Evolutionary conservation across 768 basidiomycete genomes (phyloP).

Genomic region (Podaxis rugospora): DNA sequence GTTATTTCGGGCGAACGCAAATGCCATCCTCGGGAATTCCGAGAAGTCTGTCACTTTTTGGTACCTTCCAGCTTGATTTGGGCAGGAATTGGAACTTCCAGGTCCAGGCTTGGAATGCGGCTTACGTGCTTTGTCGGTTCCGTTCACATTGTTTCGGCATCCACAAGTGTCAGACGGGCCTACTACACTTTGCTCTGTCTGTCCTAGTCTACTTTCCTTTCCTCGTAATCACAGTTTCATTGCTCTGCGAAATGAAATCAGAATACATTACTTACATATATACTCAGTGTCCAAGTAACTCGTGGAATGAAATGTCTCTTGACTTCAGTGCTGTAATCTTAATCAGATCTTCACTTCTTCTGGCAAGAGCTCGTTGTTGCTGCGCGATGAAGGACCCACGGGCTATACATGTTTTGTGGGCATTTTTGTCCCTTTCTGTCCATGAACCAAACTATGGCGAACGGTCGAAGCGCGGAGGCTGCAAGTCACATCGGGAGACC

Average conservation of each 20-base stretch:
- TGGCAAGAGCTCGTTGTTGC: neutral
- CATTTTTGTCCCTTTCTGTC: too few species aligned
- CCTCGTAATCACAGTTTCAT: neutral
- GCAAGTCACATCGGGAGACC: too few species aligned
- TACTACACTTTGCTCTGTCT: neutral
- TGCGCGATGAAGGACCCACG: neutral
- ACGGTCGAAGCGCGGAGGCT: too few species aligned
- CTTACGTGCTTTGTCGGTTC: too few species aligned
- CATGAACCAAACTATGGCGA: too few species aligned
- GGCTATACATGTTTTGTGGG: too few species aligned
- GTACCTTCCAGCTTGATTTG: neutral
- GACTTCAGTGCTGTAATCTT: neutral
- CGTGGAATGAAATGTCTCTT: neutral
- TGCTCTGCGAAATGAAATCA: constrained; percentile 1
- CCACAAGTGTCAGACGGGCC: neutral
- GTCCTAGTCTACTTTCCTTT: neutral
- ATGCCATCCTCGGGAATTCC: neutral
- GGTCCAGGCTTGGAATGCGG: neutral
- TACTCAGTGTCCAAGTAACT: neutral
- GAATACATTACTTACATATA: neutral
- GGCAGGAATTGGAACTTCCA: neutral
- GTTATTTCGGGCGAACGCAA: neutral
- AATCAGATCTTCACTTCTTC: neutral
- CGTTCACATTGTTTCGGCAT: too few species aligned
- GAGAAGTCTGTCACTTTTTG: neutral